Evolutionary conservation across 164 flowering plant genomes (phyloP).

Genomic region (Kingdonia uniflora): DNA sequence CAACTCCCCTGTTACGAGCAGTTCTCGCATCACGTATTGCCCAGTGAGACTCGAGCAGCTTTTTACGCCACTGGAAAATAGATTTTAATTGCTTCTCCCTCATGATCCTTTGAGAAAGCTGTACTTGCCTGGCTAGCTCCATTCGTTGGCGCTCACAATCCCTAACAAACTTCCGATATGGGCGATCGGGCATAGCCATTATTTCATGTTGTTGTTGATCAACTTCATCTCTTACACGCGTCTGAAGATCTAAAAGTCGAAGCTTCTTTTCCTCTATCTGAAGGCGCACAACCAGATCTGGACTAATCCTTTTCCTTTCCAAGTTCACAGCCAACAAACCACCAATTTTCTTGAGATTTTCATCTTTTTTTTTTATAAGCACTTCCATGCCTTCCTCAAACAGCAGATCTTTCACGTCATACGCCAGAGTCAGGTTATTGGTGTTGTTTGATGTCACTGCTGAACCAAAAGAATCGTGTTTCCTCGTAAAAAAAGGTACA

Average conservation of each 20-base stretch:
- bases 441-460: conserved; percentile 33
- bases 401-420: conserved; percentile 80
- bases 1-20: conserved; percentile 95
- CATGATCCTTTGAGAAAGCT: conserved; percentile 67
- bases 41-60: conserved; percentile 96
- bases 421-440: conserved; percentile 60
- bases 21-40: conserved; percentile 97
- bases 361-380: conserved; percentile 61
- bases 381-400: conserved; percentile 73
- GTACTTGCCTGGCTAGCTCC: conserved; percentile 84
- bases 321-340: conserved; percentile 71
- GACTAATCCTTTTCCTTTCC: conserved; percentile 92
- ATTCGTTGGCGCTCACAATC: conserved; percentile 88
- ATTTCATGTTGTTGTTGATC: conserved; percentile 95
- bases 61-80: conserved; percentile 95
- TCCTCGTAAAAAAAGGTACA: conserved; percentile 85
- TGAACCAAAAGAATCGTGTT: conserved; percentile 72
- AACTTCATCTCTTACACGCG: conserved; percentile 81
- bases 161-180: conserved; percentile 84
- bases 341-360: conserved; percentile 70
- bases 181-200: conserved; percentile 97
- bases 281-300: conserved; percentile 78
- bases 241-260: conserved; percentile 67
- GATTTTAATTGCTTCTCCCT: conserved; percentile 91
- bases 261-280: conserved; percentile 95